These are phyloP conservation scores for Solanum stenotomum DNA, from an alignment of 257 asterid species.

Conservation along the genomic window DNA sequence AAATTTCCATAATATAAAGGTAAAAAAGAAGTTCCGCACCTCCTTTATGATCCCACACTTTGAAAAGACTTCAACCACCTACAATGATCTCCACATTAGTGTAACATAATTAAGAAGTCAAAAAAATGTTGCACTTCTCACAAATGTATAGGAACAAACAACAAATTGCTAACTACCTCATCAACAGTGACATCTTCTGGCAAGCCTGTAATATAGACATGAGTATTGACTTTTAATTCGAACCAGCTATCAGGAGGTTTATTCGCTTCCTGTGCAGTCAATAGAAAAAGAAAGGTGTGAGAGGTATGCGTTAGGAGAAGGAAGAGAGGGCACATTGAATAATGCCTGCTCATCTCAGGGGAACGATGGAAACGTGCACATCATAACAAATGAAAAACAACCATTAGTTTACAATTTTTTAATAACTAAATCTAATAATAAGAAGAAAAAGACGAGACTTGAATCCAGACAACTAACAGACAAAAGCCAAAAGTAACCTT, in stretches of 20 bases:
- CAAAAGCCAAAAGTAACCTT: background rate
- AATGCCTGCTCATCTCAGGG: background rate
- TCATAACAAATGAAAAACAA: background rate
- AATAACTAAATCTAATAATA: background rate
- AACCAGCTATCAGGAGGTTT: slow-evolving; percentile 97
- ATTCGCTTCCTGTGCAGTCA: slow-evolving; percentile 66
- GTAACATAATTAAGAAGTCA: background rate
- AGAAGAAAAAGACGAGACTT: background rate
- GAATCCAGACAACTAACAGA: background rate
- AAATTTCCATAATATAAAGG: background rate
- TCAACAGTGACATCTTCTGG: slow-evolving; percentile 87
- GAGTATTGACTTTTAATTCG: slow-evolving; percentile 92
- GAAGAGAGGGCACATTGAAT: background rate
- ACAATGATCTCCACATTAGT: slow-evolving; percentile 26
- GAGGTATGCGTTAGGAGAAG: background rate
- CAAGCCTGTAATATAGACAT: slow-evolving; percentile 89
- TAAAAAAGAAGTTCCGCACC: slow-evolving; percentile 33
- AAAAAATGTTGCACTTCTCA: background rate
- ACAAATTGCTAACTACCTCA: slow-evolving; percentile 47
- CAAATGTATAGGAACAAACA: background rate
- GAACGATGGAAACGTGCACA: background rate
- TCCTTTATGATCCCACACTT: slow-evolving; percentile 95
- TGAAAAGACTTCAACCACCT: slow-evolving; percentile 85
- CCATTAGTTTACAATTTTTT: background rate
- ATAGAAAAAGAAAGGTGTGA: background rate